Percentiles rank a stretch among this genome's conserved stretches.
Conservation (phyloP, 2,329 filamentous ascomycete genomes). For the Dothiorella sarmentorum region DNA sequence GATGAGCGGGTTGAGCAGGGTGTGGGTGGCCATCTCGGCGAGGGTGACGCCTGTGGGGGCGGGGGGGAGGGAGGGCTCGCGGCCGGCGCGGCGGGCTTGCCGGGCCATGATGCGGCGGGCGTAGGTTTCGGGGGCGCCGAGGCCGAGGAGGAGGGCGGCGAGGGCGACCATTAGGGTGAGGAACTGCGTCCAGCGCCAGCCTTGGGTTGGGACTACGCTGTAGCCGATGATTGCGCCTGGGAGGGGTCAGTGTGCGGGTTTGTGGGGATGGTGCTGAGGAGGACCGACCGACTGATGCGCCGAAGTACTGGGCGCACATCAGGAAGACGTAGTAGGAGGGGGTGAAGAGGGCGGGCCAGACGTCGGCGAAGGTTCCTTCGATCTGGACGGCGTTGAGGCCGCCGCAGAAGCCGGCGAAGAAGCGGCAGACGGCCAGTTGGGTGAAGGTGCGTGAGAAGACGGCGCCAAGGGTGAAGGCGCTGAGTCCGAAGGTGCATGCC, state of each 20-base stretch:
- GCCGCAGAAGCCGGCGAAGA: conserved; percentile 25
- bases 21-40: background rate
- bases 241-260: no score
- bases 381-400: conserved; percentile 29
- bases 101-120: no score
- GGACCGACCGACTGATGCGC: background rate
- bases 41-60: background rate
- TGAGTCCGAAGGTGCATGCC: conserved; percentile 42
- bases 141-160: no score
- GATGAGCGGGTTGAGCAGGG: background rate
- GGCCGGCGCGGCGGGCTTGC: no score
- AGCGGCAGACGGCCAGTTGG: conserved; percentile 49
- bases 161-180: no score
- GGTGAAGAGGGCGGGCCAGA: conserved; percentile 24
- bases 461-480: conserved; percentile 53
- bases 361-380: conserved; percentile 34
- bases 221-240: no score
- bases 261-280: background rate
- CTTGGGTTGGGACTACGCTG: no score
- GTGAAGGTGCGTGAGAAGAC: conserved; percentile 49
- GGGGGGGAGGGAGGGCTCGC: background rate
- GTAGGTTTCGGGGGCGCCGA: no score
- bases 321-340: background rate
- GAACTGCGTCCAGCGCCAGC: no score
- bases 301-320: background rate